Percentiles rank a stretch among this genome's conserved stretches.
phyloP scores from a whole-genome alignment of 2,329 filamentous ascomycete species.

The Aureobasidium sp. region DNA sequence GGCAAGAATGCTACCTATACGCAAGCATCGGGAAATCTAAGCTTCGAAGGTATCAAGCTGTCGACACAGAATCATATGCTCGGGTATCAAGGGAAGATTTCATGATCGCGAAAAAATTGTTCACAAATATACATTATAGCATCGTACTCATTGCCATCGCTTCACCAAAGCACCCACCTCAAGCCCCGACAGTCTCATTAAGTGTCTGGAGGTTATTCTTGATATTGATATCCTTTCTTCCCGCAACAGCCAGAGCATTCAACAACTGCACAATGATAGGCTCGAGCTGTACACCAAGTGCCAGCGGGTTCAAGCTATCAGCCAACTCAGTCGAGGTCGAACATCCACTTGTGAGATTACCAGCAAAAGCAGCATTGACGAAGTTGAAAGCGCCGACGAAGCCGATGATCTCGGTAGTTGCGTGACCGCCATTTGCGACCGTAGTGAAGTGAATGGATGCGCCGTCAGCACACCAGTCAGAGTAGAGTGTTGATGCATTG shows the following conservation, averaged over 20 bases:
- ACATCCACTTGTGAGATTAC: constrained; percentile 18
- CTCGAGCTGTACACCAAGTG: constrained; percentile 23
- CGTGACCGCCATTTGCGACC: constrained; percentile 23
- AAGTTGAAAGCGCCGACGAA: constrained; percentile 23
- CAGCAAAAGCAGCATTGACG: constrained; percentile 19
- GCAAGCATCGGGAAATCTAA: too few relatives aligned
- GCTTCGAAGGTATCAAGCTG: too few relatives aligned
- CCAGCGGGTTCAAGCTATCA: constrained; percentile 21
- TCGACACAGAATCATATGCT: too few relatives aligned
- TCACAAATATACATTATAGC: not conserved
- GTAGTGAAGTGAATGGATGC: constrained; percentile 25
- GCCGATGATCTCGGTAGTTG: constrained; percentile 24
- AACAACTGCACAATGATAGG: constrained; percentile 23
- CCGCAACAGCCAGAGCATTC: constrained; percentile 7
- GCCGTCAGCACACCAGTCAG: constrained; percentile 25
- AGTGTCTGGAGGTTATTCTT: constrained; percentile 3
- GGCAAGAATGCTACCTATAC: too few relatives aligned
- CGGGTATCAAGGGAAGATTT: too few relatives aligned
- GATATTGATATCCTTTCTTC: constrained; percentile 8
- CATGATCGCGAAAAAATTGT: too few relatives aligned
- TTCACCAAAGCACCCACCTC: not conserved
- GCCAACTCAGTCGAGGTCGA: constrained; percentile 19
- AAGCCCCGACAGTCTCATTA: not conserved
- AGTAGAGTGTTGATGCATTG: constrained; percentile 23
- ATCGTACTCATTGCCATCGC: not conserved